A percentile compares a stretch with the other conserved stretches of the same genome.
Evolutionary conservation across 2,329 filamentous ascomycete species (phyloP).

Genomic region (Massarina eburnea): DNA sequence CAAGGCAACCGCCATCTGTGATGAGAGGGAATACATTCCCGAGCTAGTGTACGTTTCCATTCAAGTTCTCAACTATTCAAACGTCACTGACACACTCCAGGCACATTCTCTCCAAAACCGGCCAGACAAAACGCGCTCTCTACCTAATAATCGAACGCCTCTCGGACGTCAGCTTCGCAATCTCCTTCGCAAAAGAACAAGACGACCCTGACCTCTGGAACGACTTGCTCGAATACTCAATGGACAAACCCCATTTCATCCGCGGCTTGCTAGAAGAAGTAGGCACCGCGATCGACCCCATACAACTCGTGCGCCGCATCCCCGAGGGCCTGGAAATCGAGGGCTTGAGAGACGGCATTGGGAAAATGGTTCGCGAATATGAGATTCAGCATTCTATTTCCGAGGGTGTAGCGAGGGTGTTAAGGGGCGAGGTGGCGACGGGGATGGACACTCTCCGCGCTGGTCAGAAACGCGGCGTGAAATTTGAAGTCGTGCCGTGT

Average conservation of each 20-base stretch:
- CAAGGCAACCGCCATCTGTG: constrained; percentile 74
- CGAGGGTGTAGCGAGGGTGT: constrained; percentile 81
- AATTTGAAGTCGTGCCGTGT: constrained; percentile 70
- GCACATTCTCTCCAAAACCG: constrained; percentile 91
- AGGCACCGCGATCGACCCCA: constrained; percentile 89
- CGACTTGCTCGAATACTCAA: constrained; percentile 89
- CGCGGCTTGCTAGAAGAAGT: constrained; percentile 89
- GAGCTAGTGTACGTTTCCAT: constrained; percentile 70
- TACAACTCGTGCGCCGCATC: constrained; percentile 84
- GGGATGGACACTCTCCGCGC: constrained; percentile 79
- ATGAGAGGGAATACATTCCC: constrained; percentile 76
- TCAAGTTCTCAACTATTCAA: background rate
- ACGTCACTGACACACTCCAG: constrained; percentile 26
- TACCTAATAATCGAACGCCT: constrained; percentile 94
- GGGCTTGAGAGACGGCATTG: constrained; percentile 82
- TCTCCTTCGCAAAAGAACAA: constrained; percentile 91
- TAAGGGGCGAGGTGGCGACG: constrained; percentile 81
- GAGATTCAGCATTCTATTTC: constrained; percentile 94
- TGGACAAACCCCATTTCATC: constrained; percentile 97
- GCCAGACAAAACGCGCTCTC: constrained; percentile 86
- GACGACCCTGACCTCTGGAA: constrained; percentile 93
- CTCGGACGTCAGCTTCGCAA: constrained; percentile 86
- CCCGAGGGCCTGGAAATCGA: constrained; percentile 92
- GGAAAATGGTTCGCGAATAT: constrained; percentile 90
- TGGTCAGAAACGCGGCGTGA: constrained; percentile 82